phyloP scores from a whole-genome alignment of 169 alveolate genomes.

The Eimeria tenella region DNA sequence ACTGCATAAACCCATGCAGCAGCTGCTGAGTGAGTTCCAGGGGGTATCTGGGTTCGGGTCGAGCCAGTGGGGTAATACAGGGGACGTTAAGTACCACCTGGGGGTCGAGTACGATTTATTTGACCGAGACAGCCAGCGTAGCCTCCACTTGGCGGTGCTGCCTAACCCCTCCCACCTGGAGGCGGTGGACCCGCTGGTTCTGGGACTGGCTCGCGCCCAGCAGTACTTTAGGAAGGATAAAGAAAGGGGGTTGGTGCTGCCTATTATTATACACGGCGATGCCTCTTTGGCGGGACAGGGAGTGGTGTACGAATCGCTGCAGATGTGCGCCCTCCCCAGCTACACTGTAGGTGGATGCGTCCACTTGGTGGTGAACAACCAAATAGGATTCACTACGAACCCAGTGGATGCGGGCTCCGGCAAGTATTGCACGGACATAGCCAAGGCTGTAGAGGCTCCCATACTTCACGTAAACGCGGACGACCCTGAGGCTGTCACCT shows the following conservation, averaged over 20 bases:
- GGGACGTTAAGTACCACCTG: slow-evolving; percentile 97
- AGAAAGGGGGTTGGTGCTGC: slow-evolving; percentile 83
- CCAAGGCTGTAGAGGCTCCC: slow-evolving; percentile 95
- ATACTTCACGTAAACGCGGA: slow-evolving; percentile 96
- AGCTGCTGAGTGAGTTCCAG: slow-evolving; percentile 92
- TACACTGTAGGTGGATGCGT: slow-evolving; percentile 83
- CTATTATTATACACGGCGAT: slow-evolving; percentile 96
- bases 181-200: slow-evolving; percentile 94
- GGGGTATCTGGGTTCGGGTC: slow-evolving; percentile 87
- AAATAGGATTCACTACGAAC: slow-evolving; percentile 96
- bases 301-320: slow-evolving; percentile 95
- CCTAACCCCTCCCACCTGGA: slow-evolving; percentile 97
- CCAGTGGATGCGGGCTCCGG: slow-evolving; percentile 94
- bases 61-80: slow-evolving; percentile 87
- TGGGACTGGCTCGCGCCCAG: slow-evolving; percentile 95
- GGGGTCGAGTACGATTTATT: slow-evolving; percentile 89
- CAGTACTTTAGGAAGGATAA: slow-evolving; percentile 88
- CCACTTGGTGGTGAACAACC: slow-evolving; percentile 92
- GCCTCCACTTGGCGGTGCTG: slow-evolving; percentile 87
- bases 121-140: slow-evolving; percentile 86
- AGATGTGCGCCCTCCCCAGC: slow-evolving; percentile 92
- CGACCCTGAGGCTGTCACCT: slow-evolving; percentile 94
- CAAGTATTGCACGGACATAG: slow-evolving; percentile 92
- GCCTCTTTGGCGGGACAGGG: slow-evolving; percentile 98
- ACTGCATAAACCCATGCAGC: slow-evolving; percentile 92